A percentile compares a stretch with the other conserved stretches of the same genome.
Evolutionary conservation across 1,139 yeast species (phyloP).

Genomic region (Wickerhamomyces sp.): DNA sequence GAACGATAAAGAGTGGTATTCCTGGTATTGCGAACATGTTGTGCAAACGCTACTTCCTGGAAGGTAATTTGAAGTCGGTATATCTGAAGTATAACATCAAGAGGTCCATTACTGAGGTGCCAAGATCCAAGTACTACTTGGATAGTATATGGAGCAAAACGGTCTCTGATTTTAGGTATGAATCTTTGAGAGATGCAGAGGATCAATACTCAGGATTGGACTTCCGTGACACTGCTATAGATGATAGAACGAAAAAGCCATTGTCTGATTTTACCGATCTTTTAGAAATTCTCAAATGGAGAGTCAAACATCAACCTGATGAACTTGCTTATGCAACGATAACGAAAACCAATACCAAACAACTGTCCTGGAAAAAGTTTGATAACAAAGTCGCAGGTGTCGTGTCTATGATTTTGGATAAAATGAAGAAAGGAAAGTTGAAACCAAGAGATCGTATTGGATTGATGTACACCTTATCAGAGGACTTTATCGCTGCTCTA

Average conservation of each 20-base stretch:
- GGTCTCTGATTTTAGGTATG: constrained; percentile 53
- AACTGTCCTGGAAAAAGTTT: constrained; percentile 80
- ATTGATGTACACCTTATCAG: constrained; percentile 81
- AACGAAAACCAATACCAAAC: constrained; percentile 36
- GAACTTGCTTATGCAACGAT: constrained; percentile 75
- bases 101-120: constrained; percentile 61
- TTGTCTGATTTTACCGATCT: constrained; percentile 70
- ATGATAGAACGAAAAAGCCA: constrained; percentile 71
- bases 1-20: constrained; percentile 79
- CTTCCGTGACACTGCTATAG: constrained; percentile 65
- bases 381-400: constrained; percentile 74
- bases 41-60: constrained; percentile 75
- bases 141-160: constrained; percentile 87
- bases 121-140: constrained; percentile 71
- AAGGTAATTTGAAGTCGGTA: constrained; percentile 70
- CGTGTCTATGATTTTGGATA: constrained; percentile 50
- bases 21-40: constrained; percentile 91
- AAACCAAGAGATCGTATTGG: constrained; percentile 69
- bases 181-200: constrained; percentile 43
- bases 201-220: constrained; percentile 78
- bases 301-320: constrained; percentile 72
- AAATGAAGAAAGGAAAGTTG: constrained; percentile 46
- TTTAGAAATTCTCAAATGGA: constrained; percentile 70
- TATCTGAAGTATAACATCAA: constrained; percentile 77
- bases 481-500: constrained; percentile 78